phyloP scores from a whole-genome alignment of 2,329 filamentous ascomycete genomes.

The Exophiala bonariae region DNA sequence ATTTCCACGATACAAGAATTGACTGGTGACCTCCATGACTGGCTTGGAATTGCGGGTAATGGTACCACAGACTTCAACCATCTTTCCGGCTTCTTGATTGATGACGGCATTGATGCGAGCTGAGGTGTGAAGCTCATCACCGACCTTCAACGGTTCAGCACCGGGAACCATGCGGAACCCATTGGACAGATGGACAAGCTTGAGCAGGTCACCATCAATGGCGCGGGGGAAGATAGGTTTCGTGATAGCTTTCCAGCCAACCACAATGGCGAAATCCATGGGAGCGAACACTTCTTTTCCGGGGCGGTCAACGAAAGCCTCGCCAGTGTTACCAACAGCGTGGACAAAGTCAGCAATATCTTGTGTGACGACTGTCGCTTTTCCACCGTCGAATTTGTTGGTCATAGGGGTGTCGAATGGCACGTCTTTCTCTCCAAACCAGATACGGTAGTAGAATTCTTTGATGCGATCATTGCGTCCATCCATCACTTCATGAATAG shows the following conservation, averaged over 20 bases:
- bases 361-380: slow-evolving; percentile 81
- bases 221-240: slow-evolving; percentile 98
- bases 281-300: slow-evolving; percentile 93
- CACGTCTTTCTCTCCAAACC: slow-evolving; percentile 86
- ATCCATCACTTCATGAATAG: slow-evolving; percentile 94
- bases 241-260: slow-evolving; percentile 98
- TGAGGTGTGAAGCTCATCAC: slow-evolving; percentile 86
- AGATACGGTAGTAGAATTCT: slow-evolving; percentile 97
- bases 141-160: slow-evolving; percentile 91
- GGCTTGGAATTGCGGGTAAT: slow-evolving; percentile 79
- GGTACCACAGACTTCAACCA: slow-evolving; percentile 99
- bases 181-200: slow-evolving; percentile 95
- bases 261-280: slow-evolving; percentile 99
- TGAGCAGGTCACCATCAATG: slow-evolving; percentile 93
- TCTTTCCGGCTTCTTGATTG: slow-evolving; percentile 97
- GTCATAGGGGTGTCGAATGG: slow-evolving; percentile 84
- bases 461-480: slow-evolving; percentile 97
- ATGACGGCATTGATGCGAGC: slow-evolving; percentile 96
- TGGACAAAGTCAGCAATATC: slow-evolving; percentile 99
- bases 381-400: slow-evolving; percentile 85
- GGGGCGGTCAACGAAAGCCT: slow-evolving; percentile 93
- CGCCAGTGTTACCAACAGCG: slow-evolving; percentile 94
- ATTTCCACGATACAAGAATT: slow-evolving; percentile 91
- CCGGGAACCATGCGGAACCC: slow-evolving; percentile 98
- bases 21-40: slow-evolving; percentile 98